These are phyloP conservation scores for Fraxinus xanthoxyloides DNA, from an alignment of 305 asterid species.

Conservation along the genomic window DNA sequence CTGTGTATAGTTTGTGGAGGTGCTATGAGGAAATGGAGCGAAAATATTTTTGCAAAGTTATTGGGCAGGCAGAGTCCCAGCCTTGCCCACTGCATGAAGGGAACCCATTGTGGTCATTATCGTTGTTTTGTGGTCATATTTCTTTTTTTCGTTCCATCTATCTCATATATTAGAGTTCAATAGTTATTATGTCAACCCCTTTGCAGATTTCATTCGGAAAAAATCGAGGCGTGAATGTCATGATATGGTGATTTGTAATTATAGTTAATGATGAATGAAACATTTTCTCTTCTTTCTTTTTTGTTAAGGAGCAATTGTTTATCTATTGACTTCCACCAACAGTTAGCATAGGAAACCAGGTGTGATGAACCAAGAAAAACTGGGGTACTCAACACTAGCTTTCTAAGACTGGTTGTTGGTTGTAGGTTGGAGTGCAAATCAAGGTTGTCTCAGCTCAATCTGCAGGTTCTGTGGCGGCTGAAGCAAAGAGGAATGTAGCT, in stretches of 20 bases:
- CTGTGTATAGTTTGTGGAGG: neutral
- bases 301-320: neutral
- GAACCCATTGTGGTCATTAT: neutral
- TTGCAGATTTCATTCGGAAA: neutral
- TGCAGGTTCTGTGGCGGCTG: slow-evolving; percentile 62
- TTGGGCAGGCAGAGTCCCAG: neutral
- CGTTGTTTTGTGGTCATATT: neutral
- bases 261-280: neutral
- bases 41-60: neutral
- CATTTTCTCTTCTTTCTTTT: neutral
- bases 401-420: slow-evolving; percentile 13
- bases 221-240: neutral
- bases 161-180: neutral
- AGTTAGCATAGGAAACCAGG: neutral
- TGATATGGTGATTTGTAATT: neutral
- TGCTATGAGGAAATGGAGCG: neutral
- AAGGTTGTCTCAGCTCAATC: slow-evolving; percentile 56
- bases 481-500: slow-evolving; percentile 52
- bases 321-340: neutral
- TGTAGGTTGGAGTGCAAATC: slow-evolving; percentile 67
- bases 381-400: neutral
- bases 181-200: neutral
- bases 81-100: neutral
- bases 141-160: neutral
- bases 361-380: neutral